Evolutionary conservation across 1,139 yeast genomes (phyloP), one percentile per base, ranked within the genome.

Genomic region (Pichia sp.): DNA sequence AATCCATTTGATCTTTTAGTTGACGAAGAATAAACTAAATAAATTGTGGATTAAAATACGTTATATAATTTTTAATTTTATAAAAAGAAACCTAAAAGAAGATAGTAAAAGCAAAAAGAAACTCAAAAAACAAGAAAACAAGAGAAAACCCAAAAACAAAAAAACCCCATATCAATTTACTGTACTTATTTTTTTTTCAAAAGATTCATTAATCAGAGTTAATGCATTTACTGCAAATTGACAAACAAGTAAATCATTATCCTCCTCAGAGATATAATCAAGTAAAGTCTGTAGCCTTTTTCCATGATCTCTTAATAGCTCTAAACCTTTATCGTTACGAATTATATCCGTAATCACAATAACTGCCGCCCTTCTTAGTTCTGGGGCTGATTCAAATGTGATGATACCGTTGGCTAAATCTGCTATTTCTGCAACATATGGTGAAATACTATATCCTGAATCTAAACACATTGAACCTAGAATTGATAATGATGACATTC

Each of bases 401-500:
- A 93, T 67, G 0, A 91, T 77, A 3, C 96, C 96, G 44, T 87
- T 65, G 0, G 87, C 81, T 62, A 95, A 83, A 63, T 89, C 96
- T 45, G 88, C 67, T 10, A 84, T 76, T 53, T 83, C 85, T 1
- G 67, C 68, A 30, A 89, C 67, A 51, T 72, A 68, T 1, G 67
- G 66, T 0, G 73, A 55, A 2, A 87, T 63, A 11, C 49, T 50
- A 25, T 81, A 3, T 72, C 72, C 57, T 8, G 45, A 13, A 19
- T 54, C 44, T 55, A 79, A 80, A 62, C 90, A 79, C 36, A 86
- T 72, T 7, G 77, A 69, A 25, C 96, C 96, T 22, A 91, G 67
- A 18, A 93, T 67, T 0, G 96, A 87, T 81, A 90, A 77, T 0
- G 96, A 81, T 0, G 97, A 90, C 86, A 89, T 84, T 59, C 97